Conservation (phyloP, 1,139 yeast genomes). For the Pneumocystis murina region DNA sequence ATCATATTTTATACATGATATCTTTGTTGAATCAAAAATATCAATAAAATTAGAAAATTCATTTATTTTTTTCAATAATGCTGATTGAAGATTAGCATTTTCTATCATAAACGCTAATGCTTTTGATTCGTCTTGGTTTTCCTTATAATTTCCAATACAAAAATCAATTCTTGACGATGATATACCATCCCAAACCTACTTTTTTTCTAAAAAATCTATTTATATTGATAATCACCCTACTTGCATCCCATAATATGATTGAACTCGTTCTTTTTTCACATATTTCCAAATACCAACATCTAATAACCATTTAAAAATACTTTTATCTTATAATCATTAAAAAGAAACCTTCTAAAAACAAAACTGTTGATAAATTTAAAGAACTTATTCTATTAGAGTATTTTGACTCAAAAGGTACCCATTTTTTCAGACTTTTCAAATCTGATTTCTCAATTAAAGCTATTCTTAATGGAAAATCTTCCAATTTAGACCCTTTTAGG, state of each 20-base stretch:
- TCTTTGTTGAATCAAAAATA: constrained; percentile 18
- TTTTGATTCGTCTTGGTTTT: constrained; percentile 15
- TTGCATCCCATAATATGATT: constrained; percentile 62
- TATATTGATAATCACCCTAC: constrained; percentile 20
- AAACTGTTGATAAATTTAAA: constrained; percentile 43
- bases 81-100: constrained; percentile 66
- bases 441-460: constrained; percentile 61
- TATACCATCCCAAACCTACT: constrained; percentile 58
- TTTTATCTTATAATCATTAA: neutral
- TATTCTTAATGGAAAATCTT: constrained; percentile 44
- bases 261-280: constrained; percentile 53
- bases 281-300: constrained; percentile 63
- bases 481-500: constrained; percentile 37
- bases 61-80: constrained; percentile 42
- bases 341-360: neutral
- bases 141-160: constrained; percentile 20
- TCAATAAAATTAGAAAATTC: constrained; percentile 27
- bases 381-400: constrained; percentile 76
- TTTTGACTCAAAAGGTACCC: constrained; percentile 37
- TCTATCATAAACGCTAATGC: constrained; percentile 76
- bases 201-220: neutral
- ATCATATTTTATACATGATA: constrained; percentile 23
- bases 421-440: constrained; percentile 39
- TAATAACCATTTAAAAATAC: neutral
- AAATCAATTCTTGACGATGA: constrained; percentile 56